Conservation (phyloP, 495 filamentous ascomycete genomes). For the Sphaerosporella brunnea region DNA sequence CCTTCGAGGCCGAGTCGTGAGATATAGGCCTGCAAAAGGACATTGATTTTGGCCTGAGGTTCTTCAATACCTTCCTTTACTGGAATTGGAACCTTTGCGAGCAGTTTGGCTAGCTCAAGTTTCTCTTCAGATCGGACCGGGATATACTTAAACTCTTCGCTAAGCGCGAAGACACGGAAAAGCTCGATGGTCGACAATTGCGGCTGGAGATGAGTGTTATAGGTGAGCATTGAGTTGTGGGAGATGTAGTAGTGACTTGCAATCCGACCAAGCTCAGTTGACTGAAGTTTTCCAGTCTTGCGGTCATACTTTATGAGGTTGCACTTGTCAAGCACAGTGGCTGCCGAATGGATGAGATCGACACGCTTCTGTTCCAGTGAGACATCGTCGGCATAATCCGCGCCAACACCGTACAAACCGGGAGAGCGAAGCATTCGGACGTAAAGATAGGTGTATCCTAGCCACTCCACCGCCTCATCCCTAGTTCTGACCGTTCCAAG, state of each 20-base stretch:
- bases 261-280: constrained; percentile 86
- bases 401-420: constrained; percentile 85
- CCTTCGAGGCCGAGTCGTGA: constrained; percentile 88
- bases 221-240: constrained; percentile 86
- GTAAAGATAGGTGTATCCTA: constrained; percentile 96
- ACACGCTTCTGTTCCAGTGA: constrained; percentile 90
- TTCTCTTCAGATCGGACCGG: constrained; percentile 96
- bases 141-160: constrained; percentile 98
- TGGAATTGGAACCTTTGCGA: constrained; percentile 77
- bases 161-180: constrained; percentile 93
- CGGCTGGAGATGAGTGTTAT: constrained; percentile 88
- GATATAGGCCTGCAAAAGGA: constrained; percentile 93
- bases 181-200: constrained; percentile 80
- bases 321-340: constrained; percentile 67
- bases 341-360: constrained; percentile 88
- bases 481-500: constrained; percentile 83
- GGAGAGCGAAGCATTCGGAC: constrained; percentile 95
- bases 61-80: constrained; percentile 97
- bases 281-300: constrained; percentile 70
- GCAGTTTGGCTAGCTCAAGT: constrained; percentile 79
- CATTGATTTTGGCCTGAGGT: constrained; percentile 95
- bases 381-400: constrained; percentile 85
- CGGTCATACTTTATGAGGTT: constrained; percentile 90
- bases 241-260: constrained; percentile 98
- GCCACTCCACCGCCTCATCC: constrained; percentile 94